Percentiles rank a stretch among this genome's conserved stretches.
Conservation (phyloP, 208 protist genomes). For the Angomonas desouzai region DNA sequence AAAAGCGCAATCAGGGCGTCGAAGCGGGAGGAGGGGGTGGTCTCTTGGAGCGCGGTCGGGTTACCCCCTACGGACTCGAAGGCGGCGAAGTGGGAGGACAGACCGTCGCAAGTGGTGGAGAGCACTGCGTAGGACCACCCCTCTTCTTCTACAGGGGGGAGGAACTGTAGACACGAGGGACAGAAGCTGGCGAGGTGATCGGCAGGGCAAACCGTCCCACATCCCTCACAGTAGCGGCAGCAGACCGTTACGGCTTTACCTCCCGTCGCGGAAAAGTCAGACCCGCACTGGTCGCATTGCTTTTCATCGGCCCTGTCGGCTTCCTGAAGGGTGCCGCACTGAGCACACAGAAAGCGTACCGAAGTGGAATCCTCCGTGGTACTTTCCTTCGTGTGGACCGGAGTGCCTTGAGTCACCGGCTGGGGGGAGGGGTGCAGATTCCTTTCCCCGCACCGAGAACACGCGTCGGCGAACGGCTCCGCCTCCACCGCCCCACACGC, state of each 20-base stretch:
- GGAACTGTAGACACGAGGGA: background rate
- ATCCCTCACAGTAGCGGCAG: background rate
- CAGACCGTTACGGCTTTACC: background rate
- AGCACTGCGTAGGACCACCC: background rate
- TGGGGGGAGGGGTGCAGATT: background rate
- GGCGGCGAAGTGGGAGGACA: background rate
- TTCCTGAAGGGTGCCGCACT: conserved; percentile 10
- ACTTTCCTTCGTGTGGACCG: background rate
- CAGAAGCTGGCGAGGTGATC: background rate
- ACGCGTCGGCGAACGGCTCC: conserved; percentile 38
- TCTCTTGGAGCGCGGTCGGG: background rate
- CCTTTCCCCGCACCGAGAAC: conserved; percentile 15
- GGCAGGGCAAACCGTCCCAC: background rate
- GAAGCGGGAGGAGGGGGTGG: background rate
- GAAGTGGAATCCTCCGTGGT: background rate
- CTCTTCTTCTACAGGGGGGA: background rate
- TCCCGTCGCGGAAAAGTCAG: background rate
- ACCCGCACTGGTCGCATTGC: background rate
- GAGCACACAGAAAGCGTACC: background rate
- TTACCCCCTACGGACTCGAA: background rate
- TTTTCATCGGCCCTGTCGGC: background rate
- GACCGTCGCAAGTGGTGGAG: background rate
- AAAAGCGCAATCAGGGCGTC: background rate
- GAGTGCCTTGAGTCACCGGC: background rate
- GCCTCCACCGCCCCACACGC: conserved; percentile 25